A percentile compares a stretch with the other conserved stretches of the same genome.
These are phyloP conservation scores for Durusdinium trenchii DNA, from an alignment of 73 alveolate species.

Conservation along the genomic window DNA sequence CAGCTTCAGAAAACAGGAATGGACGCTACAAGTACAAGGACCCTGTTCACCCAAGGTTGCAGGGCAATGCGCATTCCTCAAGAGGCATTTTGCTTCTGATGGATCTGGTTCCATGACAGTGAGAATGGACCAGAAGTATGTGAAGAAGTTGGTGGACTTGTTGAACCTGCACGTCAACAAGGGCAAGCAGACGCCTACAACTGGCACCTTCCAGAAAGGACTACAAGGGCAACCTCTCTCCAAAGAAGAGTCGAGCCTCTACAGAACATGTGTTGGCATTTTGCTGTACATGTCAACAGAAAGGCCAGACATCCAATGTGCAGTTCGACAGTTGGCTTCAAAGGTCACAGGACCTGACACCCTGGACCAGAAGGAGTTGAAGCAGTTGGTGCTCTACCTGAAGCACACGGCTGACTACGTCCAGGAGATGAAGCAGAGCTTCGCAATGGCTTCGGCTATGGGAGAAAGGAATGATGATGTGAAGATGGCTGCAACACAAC, in stretches of 20 bases:
- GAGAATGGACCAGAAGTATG: neutral
- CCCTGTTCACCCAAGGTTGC: too few relatives aligned
- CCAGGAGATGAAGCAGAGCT: neutral
- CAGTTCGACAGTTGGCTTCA: neutral
- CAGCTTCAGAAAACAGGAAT: neutral
- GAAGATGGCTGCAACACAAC: neutral
- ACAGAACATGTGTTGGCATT: neutral
- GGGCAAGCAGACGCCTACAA: neutral
- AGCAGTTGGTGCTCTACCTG: neutral
- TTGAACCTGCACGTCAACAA: neutral
- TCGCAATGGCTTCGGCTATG: neutral
- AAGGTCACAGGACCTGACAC: neutral
- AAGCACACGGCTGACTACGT: neutral
- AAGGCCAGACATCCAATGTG: conserved; percentile 6
- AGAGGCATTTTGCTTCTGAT: neutral
- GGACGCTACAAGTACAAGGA: neutral
- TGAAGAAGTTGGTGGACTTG: neutral
- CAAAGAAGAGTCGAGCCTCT: neutral
- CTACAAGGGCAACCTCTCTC: neutral
- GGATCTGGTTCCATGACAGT: neutral
- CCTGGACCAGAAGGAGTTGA: neutral
- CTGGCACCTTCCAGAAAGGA: neutral
- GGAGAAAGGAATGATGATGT: neutral
- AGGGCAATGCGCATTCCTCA: neutral
- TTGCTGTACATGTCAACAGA: neutral